Evolutionary conservation across 208 protist genomes (phyloP), one percentile per base, ranked within the genome.

Genomic region (Trypanosoma congolense): DNA sequence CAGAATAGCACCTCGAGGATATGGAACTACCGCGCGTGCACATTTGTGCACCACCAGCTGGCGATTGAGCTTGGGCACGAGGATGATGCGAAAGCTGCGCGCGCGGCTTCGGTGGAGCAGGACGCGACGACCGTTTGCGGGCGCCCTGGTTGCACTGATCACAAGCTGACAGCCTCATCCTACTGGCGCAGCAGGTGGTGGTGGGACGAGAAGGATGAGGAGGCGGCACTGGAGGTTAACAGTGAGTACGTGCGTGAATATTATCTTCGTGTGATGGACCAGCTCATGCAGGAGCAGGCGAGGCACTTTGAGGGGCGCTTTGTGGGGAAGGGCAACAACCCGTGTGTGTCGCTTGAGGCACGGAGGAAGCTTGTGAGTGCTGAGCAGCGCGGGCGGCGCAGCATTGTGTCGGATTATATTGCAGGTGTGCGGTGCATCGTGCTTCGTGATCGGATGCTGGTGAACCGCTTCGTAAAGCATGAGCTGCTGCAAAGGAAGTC

Each of bases 41-140:
- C 75, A 49, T 94, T 90, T 49, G 54, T 93, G 0, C 80, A 90
- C 43, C 87, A 90, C 50, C 73, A 87, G 55, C 69, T 89, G 30
- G 80, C 80, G n/a, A 70, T 86, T 25, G 67, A 80, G 31, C 65
- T 89, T 16, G 77, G 69, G 0, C 54, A 77, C 12, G 66, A 56
- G 4, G 69, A 77, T 31, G 67, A 67, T 44, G 47, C 22, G 14
- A 58, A 56, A 21, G 54, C 57, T 4, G 49, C 41, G 3, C 16
- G 18, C 38, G 64, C 60, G 16, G 66, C 70, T 2, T 59, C 38
- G 3, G 49, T 43, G 16, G 56, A 59, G 35, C 14, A 60, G 30
- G 35, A 12, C 33, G 12, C 9, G 33, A 16, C 48, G 19, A 29
- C 46, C 28, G 26, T 29, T 28, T 42, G 44, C 10, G 25, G 26